Conservation (phyloP, 1,284 basidiomycete species). For the Coniophora puteana region DNA sequence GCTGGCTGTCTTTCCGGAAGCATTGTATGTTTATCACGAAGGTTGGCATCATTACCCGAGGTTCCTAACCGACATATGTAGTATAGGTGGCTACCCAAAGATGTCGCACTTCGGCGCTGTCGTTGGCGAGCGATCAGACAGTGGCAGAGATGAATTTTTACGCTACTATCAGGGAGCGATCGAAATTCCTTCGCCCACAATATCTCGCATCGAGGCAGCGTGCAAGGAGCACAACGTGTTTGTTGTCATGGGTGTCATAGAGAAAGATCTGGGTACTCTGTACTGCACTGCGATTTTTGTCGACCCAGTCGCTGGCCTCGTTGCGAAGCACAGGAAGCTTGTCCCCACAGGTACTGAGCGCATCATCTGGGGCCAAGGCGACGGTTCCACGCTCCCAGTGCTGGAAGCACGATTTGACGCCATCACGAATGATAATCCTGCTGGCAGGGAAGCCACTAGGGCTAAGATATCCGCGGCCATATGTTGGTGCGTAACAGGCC, state of each 20-base stretch:
- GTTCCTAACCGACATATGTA: slow-evolving; percentile 17
- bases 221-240: slow-evolving; percentile 51
- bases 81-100: slow-evolving; percentile 68
- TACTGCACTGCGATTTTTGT: slow-evolving; percentile 72
- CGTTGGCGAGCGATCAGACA: slow-evolving; percentile 47
- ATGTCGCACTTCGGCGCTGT: slow-evolving; percentile 56
- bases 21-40: slow-evolving; percentile 48
- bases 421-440: no score
- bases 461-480: slow-evolving; percentile 60
- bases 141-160: slow-evolving; percentile 61
- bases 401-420: slow-evolving; percentile 31
- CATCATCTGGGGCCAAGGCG: slow-evolving; percentile 66
- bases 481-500: slow-evolving; percentile 51
- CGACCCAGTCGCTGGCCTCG: slow-evolving; percentile 49
- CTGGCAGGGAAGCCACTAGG: slow-evolving; percentile 29
- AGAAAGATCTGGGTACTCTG: slow-evolving; percentile 61
- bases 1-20: slow-evolving; percentile 71
- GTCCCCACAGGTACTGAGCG: slow-evolving; percentile 69
- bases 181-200: slow-evolving; percentile 49
- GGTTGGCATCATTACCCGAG: neutral
- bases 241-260: slow-evolving; percentile 68
- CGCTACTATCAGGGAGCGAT: slow-evolving; percentile 56
- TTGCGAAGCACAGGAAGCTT: slow-evolving; percentile 71
- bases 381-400: slow-evolving; percentile 47
- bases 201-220: slow-evolving; percentile 47